phyloP scores from a whole-genome alignment of 371 early-diverging fungal genomes.

The Mortierella sp. region DNA sequence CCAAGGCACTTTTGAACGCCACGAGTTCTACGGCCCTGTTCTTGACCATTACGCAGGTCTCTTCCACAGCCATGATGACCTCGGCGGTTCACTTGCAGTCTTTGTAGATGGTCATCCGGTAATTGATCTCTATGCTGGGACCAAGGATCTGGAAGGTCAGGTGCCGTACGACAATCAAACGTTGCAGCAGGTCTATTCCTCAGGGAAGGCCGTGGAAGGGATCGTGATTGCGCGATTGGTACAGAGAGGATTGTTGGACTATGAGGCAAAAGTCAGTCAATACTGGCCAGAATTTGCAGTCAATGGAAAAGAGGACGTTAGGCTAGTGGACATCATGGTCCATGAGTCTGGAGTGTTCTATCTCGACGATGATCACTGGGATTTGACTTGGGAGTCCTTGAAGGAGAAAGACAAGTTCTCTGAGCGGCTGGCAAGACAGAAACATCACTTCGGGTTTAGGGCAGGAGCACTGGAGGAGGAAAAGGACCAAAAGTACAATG shows the following conservation, averaged over 20 bases:
- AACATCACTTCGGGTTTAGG: constrained; percentile 70
- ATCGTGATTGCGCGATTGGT: constrained; percentile 72
- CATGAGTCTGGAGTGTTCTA: constrained; percentile 75
- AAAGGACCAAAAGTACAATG: too few relatives aligned
- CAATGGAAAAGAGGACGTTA: constrained; percentile 77
- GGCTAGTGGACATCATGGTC: constrained; percentile 68
- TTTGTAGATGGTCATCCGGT: constrained; percentile 70
- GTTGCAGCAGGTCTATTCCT: constrained; percentile 75
- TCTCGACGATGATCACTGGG: constrained; percentile 56
- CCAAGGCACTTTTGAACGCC: constrained; percentile 19
- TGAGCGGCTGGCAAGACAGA: constrained; percentile 63
- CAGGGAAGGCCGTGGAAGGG: constrained; percentile 70
- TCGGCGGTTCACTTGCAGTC: constrained; percentile 64
- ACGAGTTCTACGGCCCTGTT: constrained; percentile 23
- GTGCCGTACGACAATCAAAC: constrained; percentile 65
- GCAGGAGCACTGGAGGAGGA: too few relatives aligned
- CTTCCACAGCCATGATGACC: constrained; percentile 50
- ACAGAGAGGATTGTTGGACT: constrained; percentile 64
- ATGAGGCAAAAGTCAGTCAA: constrained; percentile 62
- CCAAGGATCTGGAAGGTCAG: constrained; percentile 58
- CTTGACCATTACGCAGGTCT: constrained; percentile 11
- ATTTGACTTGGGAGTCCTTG: constrained; percentile 55
- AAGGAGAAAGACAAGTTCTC: constrained; percentile 54
- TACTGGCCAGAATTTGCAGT: constrained; percentile 86
- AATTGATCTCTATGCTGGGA: constrained; percentile 73